phyloP scores from a whole-genome alignment of 1,139 yeast genomes.

The Pichia sp. region DNA sequence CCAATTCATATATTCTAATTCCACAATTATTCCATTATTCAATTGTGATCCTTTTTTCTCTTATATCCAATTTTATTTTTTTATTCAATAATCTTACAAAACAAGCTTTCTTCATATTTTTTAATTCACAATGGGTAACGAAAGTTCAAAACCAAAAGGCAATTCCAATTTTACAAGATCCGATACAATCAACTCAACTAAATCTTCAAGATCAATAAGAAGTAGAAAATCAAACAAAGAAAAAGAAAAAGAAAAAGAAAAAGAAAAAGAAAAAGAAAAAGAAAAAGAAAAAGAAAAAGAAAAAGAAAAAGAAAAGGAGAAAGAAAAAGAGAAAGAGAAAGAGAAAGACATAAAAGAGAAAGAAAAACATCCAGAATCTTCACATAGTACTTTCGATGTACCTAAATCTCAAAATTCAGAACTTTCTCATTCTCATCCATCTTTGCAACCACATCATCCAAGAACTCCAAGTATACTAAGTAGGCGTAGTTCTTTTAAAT shows the following conservation, averaged over 20 bases:
- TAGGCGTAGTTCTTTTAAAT: constrained; percentile 26
- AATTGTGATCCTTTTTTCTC: background rate
- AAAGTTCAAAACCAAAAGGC: constrained; percentile 27
- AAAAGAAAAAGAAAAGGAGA: background rate
- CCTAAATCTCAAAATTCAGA: no score
- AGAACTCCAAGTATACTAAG: constrained; percentile 10
- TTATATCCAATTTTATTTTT: background rate
- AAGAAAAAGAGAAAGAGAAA: background rate
- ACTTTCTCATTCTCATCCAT: background rate
- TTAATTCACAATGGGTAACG: constrained; percentile 31
- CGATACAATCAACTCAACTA: constrained; percentile 27
- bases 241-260: background rate
- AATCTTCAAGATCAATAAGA: constrained; percentile 26
- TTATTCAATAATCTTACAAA: background rate
- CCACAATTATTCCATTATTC: no score
- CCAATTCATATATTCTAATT: no score
- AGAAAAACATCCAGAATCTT: no score
- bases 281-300: constrained; percentile 15
- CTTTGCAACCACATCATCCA: no score
- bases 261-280: background rate
- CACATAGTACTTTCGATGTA: background rate
- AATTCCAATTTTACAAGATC: constrained; percentile 25
- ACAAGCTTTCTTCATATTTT: background rate
- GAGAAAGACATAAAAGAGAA: constrained; percentile 16
- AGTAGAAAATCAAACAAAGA: constrained; percentile 23